Evolutionary conservation across 2,329 filamentous ascomycete genomes (phyloP).

Genomic region (Beauveria sp.): DNA sequence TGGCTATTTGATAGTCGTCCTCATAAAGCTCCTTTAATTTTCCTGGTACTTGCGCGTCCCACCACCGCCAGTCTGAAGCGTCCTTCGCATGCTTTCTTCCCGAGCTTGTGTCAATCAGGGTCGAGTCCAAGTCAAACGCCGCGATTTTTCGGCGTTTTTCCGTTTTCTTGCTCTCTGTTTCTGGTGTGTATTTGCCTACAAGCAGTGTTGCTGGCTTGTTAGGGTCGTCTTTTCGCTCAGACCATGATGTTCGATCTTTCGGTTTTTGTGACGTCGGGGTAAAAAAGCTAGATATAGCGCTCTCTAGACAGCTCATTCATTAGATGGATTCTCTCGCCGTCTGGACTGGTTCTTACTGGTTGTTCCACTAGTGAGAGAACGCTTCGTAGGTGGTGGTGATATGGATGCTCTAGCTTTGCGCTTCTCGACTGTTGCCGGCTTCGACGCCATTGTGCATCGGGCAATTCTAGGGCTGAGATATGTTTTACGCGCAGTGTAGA

Average conservation of each 20-base stretch:
- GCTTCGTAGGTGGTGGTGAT: conserved; percentile 47
- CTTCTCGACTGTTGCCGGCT: conserved; percentile 18
- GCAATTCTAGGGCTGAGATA: neutral
- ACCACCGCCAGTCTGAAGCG: conserved; percentile 89
- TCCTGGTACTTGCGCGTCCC: conserved; percentile 63
- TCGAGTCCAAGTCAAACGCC: conserved; percentile 77
- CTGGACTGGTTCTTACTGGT: conserved; percentile 33
- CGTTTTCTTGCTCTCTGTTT: conserved; percentile 22
- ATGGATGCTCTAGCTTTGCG: conserved; percentile 35
- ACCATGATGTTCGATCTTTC: conserved; percentile 67
- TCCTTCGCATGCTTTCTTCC: conserved; percentile 70
- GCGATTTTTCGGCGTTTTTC: conserved; percentile 52
- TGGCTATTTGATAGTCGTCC: conserved; percentile 67
- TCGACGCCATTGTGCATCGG: neutral
- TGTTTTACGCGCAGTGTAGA: neutral
- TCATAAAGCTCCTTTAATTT: conserved; percentile 60
- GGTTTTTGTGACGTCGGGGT: conserved; percentile 79
- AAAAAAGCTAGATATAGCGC: conserved; percentile 76
- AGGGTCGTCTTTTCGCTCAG: conserved; percentile 49
- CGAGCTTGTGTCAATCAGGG: conserved; percentile 71
- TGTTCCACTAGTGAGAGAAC: conserved; percentile 43
- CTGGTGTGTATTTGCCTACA: conserved; percentile 61
- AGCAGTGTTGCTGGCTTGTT: conserved; percentile 54
- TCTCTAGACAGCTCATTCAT: conserved; percentile 38
- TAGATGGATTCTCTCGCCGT: conserved; percentile 6